Conservation (phyloP, 345 rosid genomes). For the Cardamine occulta region DNA sequence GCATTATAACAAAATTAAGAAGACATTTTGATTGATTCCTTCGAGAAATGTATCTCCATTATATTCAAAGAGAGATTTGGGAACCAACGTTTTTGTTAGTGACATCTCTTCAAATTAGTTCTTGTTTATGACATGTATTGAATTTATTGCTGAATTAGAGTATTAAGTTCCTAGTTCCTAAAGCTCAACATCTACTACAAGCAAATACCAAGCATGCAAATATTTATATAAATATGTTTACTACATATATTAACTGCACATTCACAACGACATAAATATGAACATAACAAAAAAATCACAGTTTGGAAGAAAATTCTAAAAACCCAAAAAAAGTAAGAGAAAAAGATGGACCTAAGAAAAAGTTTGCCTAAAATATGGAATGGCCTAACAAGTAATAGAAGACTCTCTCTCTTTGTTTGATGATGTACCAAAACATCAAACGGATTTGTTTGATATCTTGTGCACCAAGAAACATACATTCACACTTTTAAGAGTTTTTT, state of each 20-base stretch:
- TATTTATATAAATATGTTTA: slow-evolving; percentile 23
- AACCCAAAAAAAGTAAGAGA: not conserved
- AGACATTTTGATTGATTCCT: not conserved
- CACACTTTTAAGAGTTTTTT: slow-evolving; percentile 3
- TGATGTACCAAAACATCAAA: slow-evolving; percentile 22
- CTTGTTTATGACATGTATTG: not conserved
- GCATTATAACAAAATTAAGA: no score
- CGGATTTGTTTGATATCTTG: slow-evolving; percentile 25
- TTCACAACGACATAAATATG: slow-evolving; percentile 29
- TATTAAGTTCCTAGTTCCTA: not conserved
- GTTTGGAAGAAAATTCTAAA: not conserved
- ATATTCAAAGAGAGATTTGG: not conserved
- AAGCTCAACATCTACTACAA: not conserved
- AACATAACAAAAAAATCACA: slow-evolving; percentile 8
- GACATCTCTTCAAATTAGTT: not conserved
- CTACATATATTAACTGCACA: slow-evolving; percentile 26
- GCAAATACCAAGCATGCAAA: slow-evolving; percentile 4
- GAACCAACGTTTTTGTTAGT: not conserved
- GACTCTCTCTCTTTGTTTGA: slow-evolving; percentile 4
- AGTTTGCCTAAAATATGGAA: slow-evolving; percentile 4
- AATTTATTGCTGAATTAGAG: not conserved
- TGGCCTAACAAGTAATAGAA: slow-evolving; percentile 17
- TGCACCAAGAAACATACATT: slow-evolving; percentile 22
- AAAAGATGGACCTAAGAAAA: slow-evolving; percentile 4
- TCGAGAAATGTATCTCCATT: not conserved